Base-by-base conservation (phyloP, 2,329 filamentous ascomycete genomes). In the Sporothrix humicola region DNA sequence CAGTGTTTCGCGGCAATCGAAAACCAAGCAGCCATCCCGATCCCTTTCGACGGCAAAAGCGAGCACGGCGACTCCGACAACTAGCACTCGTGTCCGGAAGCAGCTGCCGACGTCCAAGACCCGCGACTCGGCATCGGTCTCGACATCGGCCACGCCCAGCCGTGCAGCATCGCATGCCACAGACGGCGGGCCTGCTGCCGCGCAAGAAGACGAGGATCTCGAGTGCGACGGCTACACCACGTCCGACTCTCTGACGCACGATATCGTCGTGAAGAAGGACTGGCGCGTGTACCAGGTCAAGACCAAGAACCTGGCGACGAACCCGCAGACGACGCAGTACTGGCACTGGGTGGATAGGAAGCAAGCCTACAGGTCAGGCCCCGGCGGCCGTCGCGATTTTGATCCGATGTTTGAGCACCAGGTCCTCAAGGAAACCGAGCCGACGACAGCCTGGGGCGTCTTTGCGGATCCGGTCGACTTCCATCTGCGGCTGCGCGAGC, bases 221-320 rank as follows among this genome's bases (percentile, higher is more conserved):
- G 79, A 83, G 0, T 82, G 81, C 61, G 81, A 82, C 6, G 84
- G 84, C n/a, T 85, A 83, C 77, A 88, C 86, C 1, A 87, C 87
- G 44, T 82, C 80, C 0, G 87, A 89, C 77, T 87, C 86, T 2
- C 83, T 82, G 76, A 86, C 83, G 42, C 81, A 81, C 1, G 85
- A 85, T 3, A 77, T 78, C 12, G 81, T 89, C 8, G 81, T 81
- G 31, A 79, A 81, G 13, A 81, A 82, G 10, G 87, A 89, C 78
- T 89, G 85, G 81, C 84, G 86, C 17, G 77, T 89, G 13, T 81
- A 84, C 63, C 85, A 87, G 75, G 83, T 89, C 76, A 88, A 87
- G 80, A 86, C 85, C 2, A 79, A 81, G 15, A 76, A 81, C 12
- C 82, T 84, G 69, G 85, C 86, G 0, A 87, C 84, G 26, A 85